Evolutionary conservation across 2,329 filamentous ascomycete species (phyloP), one percentile per base, ranked within the genome.

Genomic region (Trichoderma pleuroti): DNA sequence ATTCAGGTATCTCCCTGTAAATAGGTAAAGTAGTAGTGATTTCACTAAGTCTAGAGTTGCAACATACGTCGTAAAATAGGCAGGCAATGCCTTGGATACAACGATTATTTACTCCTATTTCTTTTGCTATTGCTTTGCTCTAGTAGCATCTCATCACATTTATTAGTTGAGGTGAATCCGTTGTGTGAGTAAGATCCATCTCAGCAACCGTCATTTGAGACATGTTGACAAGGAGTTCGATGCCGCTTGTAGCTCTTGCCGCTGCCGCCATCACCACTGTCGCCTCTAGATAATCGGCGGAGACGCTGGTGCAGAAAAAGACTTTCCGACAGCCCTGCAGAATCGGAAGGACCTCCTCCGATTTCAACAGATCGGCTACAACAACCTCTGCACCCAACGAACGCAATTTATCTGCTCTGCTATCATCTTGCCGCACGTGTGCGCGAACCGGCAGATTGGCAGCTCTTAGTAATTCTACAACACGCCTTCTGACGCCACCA

Each of bases 181-280:
- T 57, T 18, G 32, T 56, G 21, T 57, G 63, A 7, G 32, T 66
- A 11, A 66, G 26, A 14, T 66, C 32, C 32, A 66, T 66, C 21
- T 56, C 49, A n/a, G 32, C 32, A 12, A 42, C 63, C 12, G 63
- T 66, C 49, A 66, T 66, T 36, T 57, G 63, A 4, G 63, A 57
- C 42, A 66, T 14, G 12, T 66, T 57, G 49, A 57, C 32, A 1
- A 57, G 24, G 8, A 57, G 16, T 10, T 66, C 49, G 24, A 66
- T 57, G 9, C 24, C 42, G 9, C 21, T 14, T 5, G 63, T 54
- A 28, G 63, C 63, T 14, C 18, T 66, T 57, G 49, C 49, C 1
- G 49, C 63, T 14, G 63, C 63, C 9, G 63, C 63, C 63, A 66
- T 66, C 9, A 66, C 63, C 10, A 56, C 32, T 10, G 63, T 66